These are phyloP conservation scores for Penicillium soppii DNA, from an alignment of 495 filamentous ascomycete species.

Conservation along the genomic window DNA sequence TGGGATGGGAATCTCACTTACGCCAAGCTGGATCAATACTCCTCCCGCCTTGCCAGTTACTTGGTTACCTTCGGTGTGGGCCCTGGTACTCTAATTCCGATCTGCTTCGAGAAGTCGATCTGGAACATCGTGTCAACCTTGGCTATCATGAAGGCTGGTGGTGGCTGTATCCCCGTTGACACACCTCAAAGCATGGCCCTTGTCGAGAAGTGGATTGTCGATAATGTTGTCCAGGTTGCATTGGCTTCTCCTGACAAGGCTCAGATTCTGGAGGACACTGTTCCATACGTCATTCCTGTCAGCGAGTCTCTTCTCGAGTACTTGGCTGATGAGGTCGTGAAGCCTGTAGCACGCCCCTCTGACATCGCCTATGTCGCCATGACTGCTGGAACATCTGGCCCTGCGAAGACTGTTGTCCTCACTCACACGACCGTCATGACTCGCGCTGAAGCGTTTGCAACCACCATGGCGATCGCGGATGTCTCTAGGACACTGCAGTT, in stretches of 20 bases:
- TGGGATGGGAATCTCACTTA: constrained; percentile 55
- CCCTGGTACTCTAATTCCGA: constrained; percentile 34
- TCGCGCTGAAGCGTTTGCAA: constrained; percentile 46
- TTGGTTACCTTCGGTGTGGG: constrained; percentile 39
- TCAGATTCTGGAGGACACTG: constrained; percentile 33
- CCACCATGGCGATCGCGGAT: constrained; percentile 42
- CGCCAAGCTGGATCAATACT: constrained; percentile 45
- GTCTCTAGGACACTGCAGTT: constrained; percentile 59
- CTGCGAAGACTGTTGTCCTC: constrained; percentile 39
- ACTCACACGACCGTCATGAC: constrained; percentile 44
- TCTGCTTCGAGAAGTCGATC: constrained; percentile 40
- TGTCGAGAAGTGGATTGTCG: constrained; percentile 38
- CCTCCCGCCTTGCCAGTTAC: constrained; percentile 45
- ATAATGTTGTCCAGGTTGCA: constrained; percentile 41
- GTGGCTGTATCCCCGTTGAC: constrained; percentile 42
- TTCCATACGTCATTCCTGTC: constrained; percentile 42
- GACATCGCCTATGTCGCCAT: constrained; percentile 54
- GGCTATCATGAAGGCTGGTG: constrained; percentile 45
- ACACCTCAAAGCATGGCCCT: constrained; percentile 18
- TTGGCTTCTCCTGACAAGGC: constrained; percentile 42
- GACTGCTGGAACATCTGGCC: constrained; percentile 46
- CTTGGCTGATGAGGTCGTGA: constrained; percentile 21
- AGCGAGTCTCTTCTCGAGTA: constrained; percentile 38
- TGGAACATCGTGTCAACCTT: constrained; percentile 42
- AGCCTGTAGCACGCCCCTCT: constrained; percentile 16